These are phyloP conservation scores for Colletotrichum sansevieriae DNA, from an alignment of 2,329 filamentous ascomycete species.

Conservation along the genomic window DNA sequence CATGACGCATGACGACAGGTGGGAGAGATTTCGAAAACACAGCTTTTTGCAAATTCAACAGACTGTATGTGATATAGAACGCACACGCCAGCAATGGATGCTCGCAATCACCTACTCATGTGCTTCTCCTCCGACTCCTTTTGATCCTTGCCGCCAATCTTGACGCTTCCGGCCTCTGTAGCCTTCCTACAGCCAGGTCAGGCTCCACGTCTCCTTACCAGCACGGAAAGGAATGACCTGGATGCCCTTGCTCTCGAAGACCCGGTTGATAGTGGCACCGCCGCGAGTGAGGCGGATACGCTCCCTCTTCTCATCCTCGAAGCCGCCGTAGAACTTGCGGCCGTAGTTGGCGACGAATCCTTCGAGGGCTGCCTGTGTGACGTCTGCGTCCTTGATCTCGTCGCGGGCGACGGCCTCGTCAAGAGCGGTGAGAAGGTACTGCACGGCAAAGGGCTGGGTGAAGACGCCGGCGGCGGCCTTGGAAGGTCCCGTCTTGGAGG, in stretches of 20 bases:
- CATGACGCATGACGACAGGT: constrained; percentile 31
- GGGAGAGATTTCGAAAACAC: not conserved
- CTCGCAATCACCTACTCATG: not conserved
- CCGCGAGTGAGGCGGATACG: constrained; percentile 70
- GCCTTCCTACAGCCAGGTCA: constrained; percentile 56
- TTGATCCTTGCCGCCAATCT: not conserved
- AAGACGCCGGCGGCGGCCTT: constrained; percentile 81
- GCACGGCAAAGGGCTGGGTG: constrained; percentile 79
- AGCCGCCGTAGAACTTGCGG: constrained; percentile 64
- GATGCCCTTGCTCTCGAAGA: constrained; percentile 66
- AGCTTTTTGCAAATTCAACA: constrained; percentile 20
- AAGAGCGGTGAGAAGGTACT: constrained; percentile 72
- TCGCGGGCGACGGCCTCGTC: constrained; percentile 63
- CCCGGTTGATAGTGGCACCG: constrained; percentile 66
- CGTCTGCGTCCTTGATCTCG: constrained; percentile 62
- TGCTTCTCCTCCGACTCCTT: not conserved
- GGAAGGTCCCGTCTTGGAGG: constrained; percentile 63
- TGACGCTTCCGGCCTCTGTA: not conserved
- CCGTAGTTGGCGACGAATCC: constrained; percentile 67
- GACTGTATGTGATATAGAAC: constrained; percentile 39
- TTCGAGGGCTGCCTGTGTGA: constrained; percentile 67
- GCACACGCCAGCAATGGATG: constrained; percentile 26
- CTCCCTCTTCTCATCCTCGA: constrained; percentile 61
- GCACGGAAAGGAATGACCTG: constrained; percentile 76
- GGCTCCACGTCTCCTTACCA: constrained; percentile 71